Conservation (phyloP, 2,329 filamentous ascomycete genomes). For the Aspergillus calidoustus region DNA sequence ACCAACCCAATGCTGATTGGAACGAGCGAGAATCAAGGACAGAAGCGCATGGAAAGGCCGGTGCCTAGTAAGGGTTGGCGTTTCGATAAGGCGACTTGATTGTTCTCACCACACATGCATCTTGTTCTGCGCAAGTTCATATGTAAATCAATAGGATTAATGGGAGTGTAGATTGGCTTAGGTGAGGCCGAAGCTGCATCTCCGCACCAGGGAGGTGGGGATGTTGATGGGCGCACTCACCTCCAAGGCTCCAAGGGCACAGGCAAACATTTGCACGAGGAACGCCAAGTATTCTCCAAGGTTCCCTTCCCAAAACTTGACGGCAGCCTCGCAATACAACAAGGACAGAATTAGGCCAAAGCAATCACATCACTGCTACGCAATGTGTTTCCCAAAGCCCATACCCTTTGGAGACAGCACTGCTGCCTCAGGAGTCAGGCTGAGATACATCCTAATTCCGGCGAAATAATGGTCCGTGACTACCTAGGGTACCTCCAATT, state of each 20-base stretch:
- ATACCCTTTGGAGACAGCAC: too few species aligned
- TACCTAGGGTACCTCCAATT: too few species aligned
- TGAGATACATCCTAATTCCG: too few species aligned
- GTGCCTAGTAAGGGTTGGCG: neutral
- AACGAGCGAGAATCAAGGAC: neutral
- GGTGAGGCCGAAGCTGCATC: conserved; percentile 14
- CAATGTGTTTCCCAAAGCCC: too few species aligned
- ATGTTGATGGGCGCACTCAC: neutral
- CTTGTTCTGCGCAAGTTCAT: neutral
- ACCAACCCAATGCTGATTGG: neutral
- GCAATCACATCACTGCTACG: too few species aligned
- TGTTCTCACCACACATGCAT: neutral
- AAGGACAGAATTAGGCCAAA: neutral
- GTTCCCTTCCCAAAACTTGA: neutral
- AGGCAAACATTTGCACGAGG: neutral
- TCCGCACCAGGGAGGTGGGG: conserved; percentile 28
- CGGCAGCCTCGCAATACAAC: neutral
- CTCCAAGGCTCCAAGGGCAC: neutral
- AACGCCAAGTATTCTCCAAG: neutral
- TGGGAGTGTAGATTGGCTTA: too few species aligned
- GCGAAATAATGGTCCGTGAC: too few species aligned
- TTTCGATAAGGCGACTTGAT: neutral
- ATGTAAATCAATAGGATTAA: neutral
- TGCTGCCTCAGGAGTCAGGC: too few species aligned
- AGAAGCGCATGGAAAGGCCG: neutral